phyloP scores from a whole-genome alignment of 2,329 filamentous ascomycete genomes.

The Paracoccidioides lutzii region DNA sequence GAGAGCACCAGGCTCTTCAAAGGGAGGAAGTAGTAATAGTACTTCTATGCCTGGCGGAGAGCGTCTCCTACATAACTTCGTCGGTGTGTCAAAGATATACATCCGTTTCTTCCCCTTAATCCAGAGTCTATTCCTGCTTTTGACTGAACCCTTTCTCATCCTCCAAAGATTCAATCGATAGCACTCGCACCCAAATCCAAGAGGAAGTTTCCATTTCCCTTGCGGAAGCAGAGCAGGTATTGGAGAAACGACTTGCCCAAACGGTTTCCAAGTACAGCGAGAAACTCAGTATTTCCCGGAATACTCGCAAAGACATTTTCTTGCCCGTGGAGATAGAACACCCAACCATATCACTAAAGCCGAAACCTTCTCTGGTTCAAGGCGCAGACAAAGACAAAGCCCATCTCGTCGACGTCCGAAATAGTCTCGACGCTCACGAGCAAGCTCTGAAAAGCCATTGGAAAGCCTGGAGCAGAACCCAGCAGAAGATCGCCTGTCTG shows the following conservation, averaged over 20 bases:
- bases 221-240: constrained; percentile 2
- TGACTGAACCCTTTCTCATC: too few species aligned
- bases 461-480: constrained; percentile 14
- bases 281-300: background rate
- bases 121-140: background rate
- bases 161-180: constrained; percentile 7
- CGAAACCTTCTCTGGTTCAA: background rate
- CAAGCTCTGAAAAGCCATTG: constrained; percentile 9
- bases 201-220: constrained; percentile 7
- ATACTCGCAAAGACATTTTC: background rate
- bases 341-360: background rate
- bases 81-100: background rate
- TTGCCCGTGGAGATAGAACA: background rate
- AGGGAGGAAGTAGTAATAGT: background rate
- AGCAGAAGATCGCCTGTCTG: constrained; percentile 13
- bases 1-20: background rate
- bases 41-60: background rate
- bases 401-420: background rate
- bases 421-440: background rate
- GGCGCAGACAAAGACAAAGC: background rate
- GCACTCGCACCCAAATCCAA: constrained; percentile 6
- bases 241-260: background rate
- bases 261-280: background rate
- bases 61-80: background rate
- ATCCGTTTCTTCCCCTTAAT: background rate